A percentile compares a stretch with the other conserved stretches of the same genome.
These are phyloP conservation scores for Astrephomene gubernaculifera DNA, from an alignment of 139 green algal genomes.

Conservation along the genomic window DNA sequence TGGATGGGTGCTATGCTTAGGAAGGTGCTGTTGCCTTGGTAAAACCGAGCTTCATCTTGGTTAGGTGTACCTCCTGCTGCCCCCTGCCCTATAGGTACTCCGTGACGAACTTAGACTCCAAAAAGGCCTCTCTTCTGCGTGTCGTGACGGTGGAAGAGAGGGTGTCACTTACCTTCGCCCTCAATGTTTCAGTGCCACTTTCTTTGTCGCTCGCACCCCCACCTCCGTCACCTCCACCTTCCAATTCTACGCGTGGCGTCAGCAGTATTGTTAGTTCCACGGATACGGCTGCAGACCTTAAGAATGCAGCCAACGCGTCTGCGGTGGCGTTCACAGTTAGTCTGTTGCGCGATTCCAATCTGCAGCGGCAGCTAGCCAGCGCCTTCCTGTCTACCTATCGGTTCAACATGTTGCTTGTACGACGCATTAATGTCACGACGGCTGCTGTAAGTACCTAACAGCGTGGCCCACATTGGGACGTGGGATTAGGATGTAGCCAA, in stretches of 20 bases:
- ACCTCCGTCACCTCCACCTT: neutral
- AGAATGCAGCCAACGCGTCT: neutral
- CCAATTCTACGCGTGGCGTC: neutral
- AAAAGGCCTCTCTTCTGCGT: neutral
- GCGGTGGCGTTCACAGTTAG: neutral
- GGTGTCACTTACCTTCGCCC: neutral
- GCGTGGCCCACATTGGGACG: too few species aligned
- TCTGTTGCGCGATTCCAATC: neutral
- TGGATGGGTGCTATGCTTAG: neutral
- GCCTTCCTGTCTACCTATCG: conserved; percentile 5
- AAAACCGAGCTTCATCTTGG: neutral
- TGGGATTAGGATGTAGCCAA: too few species aligned
- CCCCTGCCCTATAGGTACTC: conserved; percentile 16
- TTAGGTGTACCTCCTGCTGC: neutral
- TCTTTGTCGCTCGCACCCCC: neutral
- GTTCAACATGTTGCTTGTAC: neutral
- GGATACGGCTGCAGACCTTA: neutral
- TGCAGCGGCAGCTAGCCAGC: neutral
- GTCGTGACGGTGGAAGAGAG: conserved; percentile 25
- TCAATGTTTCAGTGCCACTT: neutral
- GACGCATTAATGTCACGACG: neutral
- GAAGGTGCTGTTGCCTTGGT: neutral
- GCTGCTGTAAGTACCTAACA: neutral
- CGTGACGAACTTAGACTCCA: neutral
- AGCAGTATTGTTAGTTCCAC: neutral